Base-by-base conservation (phyloP, 139 green algal genomes). In the Pleodorina starrii region DNA sequence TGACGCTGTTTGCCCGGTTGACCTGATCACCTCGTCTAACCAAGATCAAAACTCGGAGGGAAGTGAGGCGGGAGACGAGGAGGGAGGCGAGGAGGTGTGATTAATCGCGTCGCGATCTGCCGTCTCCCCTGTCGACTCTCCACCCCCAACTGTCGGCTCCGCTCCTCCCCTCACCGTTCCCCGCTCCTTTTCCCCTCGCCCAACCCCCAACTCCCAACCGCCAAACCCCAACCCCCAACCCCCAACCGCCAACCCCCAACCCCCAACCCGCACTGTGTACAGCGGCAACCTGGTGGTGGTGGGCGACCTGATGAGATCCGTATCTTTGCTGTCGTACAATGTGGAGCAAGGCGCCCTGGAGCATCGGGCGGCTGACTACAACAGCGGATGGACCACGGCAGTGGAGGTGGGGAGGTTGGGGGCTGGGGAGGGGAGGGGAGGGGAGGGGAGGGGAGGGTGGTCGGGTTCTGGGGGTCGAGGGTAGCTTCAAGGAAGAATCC, bases 281-380 rank as follows among this genome's bases (percentile, higher is more conserved):
- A 94, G 95, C 1, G 97, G 97, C 35, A 96, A 99, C 89, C 96
- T 98, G 90, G 96, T 99, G 48, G 57, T 98, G 29, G 95, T 99
- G 23, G 95, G 98, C 23, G 98, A 99, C 90, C 87, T 99, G 44
- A 99, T 99, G 98, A 97, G 98, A 73, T 97, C 93, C 87, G 95
- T 99, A 38, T 93, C 94, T n/a, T 87, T 99, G 86, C 92, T 98
- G 78, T 48, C 95, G 75, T 98, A 97, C 92, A 92, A 95, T 74
- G 91, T 92, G 23, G 94, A 97, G 84, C 95, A 98, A 63, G 91
- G 93, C 3, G 66, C 89, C 4, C 94, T 99, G 78, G 97, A 98
- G 91, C 92, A 96, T 38, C 74, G 92, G 0, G 91, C 90, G 16
- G 59, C 76, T 14, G 89, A 86, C 75, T 85, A 90, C 86, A 86